phyloP scores from a whole-genome alignment of 257 asterid genomes.

The Solanum lycopersicoides region DNA sequence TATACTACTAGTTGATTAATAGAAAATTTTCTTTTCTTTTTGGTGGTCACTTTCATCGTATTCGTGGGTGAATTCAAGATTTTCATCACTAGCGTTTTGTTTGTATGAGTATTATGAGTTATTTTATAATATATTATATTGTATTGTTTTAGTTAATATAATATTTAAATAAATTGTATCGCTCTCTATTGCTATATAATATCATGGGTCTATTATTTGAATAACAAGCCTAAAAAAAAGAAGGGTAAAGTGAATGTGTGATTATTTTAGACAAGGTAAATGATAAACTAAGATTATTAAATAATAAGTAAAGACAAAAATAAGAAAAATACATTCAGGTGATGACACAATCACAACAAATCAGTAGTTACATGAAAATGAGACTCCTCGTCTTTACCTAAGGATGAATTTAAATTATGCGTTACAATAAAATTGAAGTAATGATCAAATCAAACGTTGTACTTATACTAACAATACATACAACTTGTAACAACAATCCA shows the following conservation, averaged over 20 bases:
- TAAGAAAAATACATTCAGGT: background rate
- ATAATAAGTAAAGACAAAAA: background rate
- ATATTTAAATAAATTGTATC: accelerated
- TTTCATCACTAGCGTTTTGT: too few species aligned
- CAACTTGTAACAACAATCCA: background rate
- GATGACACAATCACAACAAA: accelerated
- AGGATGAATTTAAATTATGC: background rate
- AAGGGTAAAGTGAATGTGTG: background rate
- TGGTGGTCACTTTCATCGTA: background rate
- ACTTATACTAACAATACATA: background rate
- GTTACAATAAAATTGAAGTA: too few species aligned
- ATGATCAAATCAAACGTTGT: background rate
- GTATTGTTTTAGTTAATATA: too few species aligned
- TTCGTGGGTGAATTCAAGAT: too few species aligned
- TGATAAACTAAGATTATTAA: too few species aligned
- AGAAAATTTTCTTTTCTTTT: background rate
- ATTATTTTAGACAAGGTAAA: too few species aligned
- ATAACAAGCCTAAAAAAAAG: too few species aligned
- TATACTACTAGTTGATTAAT: background rate
- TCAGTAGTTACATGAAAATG: too few species aligned
- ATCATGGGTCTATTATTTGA: background rate
- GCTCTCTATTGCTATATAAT: too few species aligned
- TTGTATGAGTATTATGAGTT: too few species aligned
- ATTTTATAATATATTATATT: too few species aligned
- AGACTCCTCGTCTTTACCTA: background rate